phyloP scores from a whole-genome alignment of 129 eudicot genomes.

The Logfia minima region DNA sequence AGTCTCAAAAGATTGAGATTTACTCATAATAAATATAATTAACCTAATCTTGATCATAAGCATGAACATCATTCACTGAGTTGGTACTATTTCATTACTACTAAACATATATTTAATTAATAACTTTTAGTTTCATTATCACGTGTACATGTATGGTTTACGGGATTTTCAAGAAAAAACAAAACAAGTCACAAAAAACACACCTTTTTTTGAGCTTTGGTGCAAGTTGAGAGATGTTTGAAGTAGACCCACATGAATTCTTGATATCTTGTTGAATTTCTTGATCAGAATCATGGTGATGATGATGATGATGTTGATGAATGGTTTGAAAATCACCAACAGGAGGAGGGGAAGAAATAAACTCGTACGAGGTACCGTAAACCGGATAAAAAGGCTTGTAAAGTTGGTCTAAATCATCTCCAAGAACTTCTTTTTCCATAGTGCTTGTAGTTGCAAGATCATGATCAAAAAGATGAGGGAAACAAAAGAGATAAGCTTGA shows the following conservation, averaged over 20 bases:
- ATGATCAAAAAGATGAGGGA: conserved; percentile 32
- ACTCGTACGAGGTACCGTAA: background rate
- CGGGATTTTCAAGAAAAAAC: background rate
- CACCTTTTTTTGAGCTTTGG: conserved; percentile 66
- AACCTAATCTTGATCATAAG: background rate
- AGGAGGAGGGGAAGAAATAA: conserved; percentile 19
- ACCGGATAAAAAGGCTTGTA: conserved; percentile 58
- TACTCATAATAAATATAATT: background rate
- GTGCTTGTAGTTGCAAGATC: conserved; percentile 12
- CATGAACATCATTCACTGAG: too few relatives aligned
- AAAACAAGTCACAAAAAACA: background rate
- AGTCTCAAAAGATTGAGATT: background rate
- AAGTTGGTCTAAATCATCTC: conserved; percentile 54
- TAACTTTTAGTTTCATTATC: background rate
- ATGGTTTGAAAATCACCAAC: conserved; percentile 15
- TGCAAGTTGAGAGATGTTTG: conserved; percentile 37
- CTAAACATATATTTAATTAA: background rate
- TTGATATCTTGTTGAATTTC: conserved; percentile 25
- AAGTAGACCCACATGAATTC: conserved; percentile 29
- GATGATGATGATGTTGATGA: conserved; percentile 19
- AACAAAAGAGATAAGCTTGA: conserved; percentile 41
- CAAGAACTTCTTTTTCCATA: background rate
- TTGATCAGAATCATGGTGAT: conserved; percentile 24
- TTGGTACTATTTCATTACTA: background rate
- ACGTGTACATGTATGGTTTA: conserved; percentile 6